Conservation (phyloP, 495 filamentous ascomycete species). For the Aeminium ludgeri region DNA sequence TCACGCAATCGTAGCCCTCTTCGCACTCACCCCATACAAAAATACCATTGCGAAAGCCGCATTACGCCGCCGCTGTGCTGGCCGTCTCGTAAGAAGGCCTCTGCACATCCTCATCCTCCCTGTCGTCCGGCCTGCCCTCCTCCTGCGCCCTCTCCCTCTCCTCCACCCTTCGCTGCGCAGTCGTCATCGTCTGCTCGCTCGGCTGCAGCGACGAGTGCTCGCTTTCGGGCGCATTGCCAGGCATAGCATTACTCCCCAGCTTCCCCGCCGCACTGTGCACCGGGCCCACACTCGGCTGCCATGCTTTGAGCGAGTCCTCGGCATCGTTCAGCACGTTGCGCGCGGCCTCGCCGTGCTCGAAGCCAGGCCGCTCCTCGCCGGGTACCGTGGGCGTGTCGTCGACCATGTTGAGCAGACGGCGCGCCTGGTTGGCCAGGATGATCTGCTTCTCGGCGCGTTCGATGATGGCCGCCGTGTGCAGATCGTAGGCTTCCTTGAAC, state of each 20-base stretch:
- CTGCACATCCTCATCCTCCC: no score
- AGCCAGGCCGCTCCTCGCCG: constrained; percentile 54
- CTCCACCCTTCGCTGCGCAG: neutral
- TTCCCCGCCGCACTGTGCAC: constrained; percentile 26
- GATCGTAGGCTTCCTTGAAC: constrained; percentile 79
- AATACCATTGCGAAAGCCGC: no score
- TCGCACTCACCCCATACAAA: no score
- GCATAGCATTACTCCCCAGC: constrained; percentile 21
- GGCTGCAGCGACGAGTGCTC: neutral
- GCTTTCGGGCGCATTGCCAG: constrained; percentile 4
- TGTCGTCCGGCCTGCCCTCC: constrained; percentile 1
- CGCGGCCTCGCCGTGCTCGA: constrained; percentile 45
- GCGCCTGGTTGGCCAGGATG: constrained; percentile 76
- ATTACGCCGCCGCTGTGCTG: no score
- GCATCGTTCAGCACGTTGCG: constrained; percentile 82
- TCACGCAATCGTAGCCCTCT: no score
- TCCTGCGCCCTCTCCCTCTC: neutral
- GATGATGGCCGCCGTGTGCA: constrained; percentile 72
- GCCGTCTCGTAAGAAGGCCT: no score
- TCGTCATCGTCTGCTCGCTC: neutral
- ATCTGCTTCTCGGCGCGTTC: constrained; percentile 94
- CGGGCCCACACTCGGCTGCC: constrained; percentile 45
- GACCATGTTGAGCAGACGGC: constrained; percentile 68
- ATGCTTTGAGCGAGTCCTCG: constrained; percentile 68
- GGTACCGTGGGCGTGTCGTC: constrained; percentile 85